Evolutionary conservation across 2,329 filamentous ascomycete genomes (phyloP).

Genomic region (Madurella mycetomatis): DNA sequence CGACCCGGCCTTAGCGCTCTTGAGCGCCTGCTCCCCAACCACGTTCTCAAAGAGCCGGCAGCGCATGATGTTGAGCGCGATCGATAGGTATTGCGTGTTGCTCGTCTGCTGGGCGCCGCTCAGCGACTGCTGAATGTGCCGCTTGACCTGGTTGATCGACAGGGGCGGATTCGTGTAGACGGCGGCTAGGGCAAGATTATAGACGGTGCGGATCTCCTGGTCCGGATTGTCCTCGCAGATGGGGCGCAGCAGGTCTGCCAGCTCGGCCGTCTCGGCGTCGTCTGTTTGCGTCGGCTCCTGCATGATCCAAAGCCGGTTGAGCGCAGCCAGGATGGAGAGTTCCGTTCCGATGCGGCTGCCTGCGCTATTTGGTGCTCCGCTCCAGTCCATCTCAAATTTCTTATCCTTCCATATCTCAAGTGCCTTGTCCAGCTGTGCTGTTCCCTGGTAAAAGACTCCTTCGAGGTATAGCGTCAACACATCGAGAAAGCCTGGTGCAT

Average conservation of each 20-base stretch:
- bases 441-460: conserved; percentile 72
- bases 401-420: conserved; percentile 61
- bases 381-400: conserved; percentile 50
- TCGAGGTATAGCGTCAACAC: conserved; percentile 66
- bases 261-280: conserved; percentile 52
- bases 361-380: conserved; percentile 30
- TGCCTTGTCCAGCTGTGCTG: conserved; percentile 66
- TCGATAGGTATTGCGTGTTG: conserved; percentile 77
- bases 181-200: conserved; percentile 69
- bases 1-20: conserved; percentile 66
- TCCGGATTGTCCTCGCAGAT: conserved; percentile 67
- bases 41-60: conserved; percentile 76
- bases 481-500: conserved; percentile 39
- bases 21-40: conserved; percentile 73
- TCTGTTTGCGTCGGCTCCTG: conserved; percentile 56
- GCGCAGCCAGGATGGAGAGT: conserved; percentile 58
- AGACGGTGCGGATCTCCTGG: conserved; percentile 71
- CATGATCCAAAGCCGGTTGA: conserved; percentile 70
- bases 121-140: conserved; percentile 69
- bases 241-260: conserved; percentile 63
- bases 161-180: conserved; percentile 57
- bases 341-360: conserved; percentile 49
- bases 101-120: conserved; percentile 62
- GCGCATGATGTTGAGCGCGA: conserved; percentile 82
- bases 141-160: conserved; percentile 72